These are phyloP conservation scores for Colletotrichum brevisporum DNA, from an alignment of 2,329 filamentous ascomycete species.

Conservation along the genomic window DNA sequence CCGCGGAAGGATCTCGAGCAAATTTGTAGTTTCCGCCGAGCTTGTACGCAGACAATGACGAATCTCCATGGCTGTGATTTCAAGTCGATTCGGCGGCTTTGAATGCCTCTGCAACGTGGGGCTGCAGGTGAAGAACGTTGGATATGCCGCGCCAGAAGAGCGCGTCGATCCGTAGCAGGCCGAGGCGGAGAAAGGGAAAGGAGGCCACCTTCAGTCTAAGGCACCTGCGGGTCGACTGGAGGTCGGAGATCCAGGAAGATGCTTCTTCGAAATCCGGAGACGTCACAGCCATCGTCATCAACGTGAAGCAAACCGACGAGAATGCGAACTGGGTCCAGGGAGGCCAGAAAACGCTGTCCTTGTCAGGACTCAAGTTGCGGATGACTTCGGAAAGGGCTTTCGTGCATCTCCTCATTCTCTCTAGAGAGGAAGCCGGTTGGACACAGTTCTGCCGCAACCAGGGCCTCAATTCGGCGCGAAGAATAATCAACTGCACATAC, in stretches of 20 bases:
- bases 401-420: background rate
- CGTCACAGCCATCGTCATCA: constrained; percentile 37
- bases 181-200: constrained; percentile 41
- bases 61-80: background rate
- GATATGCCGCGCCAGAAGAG: constrained; percentile 44
- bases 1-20: too few relatives aligned
- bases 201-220: constrained; percentile 42
- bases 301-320: constrained; percentile 41
- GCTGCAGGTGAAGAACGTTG: constrained; percentile 40
- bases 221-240: constrained; percentile 39
- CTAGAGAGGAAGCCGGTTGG: background rate
- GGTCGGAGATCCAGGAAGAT: constrained; percentile 32
- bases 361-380: constrained; percentile 33
- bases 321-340: constrained; percentile 41
- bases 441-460: background rate
- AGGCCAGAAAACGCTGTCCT: constrained; percentile 40
- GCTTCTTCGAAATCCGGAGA: constrained; percentile 34
- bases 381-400: background rate
- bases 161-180: constrained; percentile 43
- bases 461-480: background rate
- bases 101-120: constrained; percentile 38
- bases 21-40: background rate
- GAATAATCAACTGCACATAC: constrained; percentile 5
- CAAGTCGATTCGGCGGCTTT: background rate
- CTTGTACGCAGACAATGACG: too few relatives aligned